A percentile compares a stretch with the other conserved stretches of the same genome.
These are phyloP conservation scores for Ambrosia hybrid DNA, from an alignment of 140 eudicot genomes.

Conservation along the genomic window DNA sequence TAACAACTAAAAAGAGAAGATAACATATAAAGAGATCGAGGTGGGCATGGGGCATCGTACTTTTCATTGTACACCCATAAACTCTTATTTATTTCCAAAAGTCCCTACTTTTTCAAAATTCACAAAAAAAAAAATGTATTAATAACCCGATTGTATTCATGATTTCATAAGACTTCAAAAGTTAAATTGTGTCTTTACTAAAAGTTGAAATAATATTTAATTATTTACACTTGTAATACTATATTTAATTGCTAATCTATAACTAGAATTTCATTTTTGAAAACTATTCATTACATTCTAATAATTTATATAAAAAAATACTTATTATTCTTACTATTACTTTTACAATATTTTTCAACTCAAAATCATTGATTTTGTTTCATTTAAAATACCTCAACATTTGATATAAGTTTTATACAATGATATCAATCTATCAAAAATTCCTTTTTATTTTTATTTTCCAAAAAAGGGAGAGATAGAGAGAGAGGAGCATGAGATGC, in stretches of 20 bases:
- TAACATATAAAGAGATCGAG: not conserved
- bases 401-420: not conserved
- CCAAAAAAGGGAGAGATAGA: conserved; percentile 25
- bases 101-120: conserved; percentile 11
- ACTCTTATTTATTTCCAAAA: conserved; percentile 29
- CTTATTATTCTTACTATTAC: not conserved
- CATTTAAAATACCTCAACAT: not conserved
- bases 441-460: not conserved
- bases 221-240: conserved; percentile 4
- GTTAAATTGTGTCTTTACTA: conserved; percentile 10
- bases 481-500: conserved; percentile 44
- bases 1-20: too few relatives aligned
- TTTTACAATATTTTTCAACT: not conserved
- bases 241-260: not conserved
- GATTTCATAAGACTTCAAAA: conserved; percentile 23
- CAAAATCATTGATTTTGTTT: not conserved
- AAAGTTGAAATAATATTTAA: conserved; percentile 6
- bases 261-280: not conserved
- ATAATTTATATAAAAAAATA: not conserved
- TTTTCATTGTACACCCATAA: conserved; percentile 24
- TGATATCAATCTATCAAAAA: not conserved
- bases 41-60: conserved; percentile 18
- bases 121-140: not conserved
- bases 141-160: conserved; percentile 17
- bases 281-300: too few relatives aligned